phyloP scores from a whole-genome alignment of 352 stramenopile species.

The Pythium plurisporium region DNA sequence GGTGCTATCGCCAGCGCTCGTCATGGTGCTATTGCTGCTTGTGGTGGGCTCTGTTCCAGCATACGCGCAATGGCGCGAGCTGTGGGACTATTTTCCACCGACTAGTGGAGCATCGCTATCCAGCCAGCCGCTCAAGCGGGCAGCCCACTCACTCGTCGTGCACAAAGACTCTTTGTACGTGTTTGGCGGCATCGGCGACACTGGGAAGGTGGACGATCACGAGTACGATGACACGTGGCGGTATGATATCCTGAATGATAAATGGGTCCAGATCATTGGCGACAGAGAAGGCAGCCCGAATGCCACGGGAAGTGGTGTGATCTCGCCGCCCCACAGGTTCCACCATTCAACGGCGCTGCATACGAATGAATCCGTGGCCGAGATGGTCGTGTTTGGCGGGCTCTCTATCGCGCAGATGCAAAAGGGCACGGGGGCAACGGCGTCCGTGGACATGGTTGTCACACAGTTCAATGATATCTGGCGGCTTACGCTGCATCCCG shows the following conservation, averaged over 20 bases:
- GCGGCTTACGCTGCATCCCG: conserved; percentile 25
- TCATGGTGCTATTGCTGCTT: background rate
- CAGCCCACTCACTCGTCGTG: conserved; percentile 43
- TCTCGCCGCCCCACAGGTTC: conserved; percentile 17
- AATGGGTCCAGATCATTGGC: conserved; percentile 11
- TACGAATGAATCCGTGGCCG: conserved; percentile 11
- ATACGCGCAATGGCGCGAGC: conserved; percentile 44
- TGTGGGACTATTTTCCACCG: conserved; percentile 33
- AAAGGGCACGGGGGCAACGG: background rate
- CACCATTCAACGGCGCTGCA: conserved; percentile 22
- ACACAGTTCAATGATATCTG: conserved; percentile 30
- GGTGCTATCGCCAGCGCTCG: background rate
- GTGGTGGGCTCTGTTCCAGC: background rate
- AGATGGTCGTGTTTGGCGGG: conserved; percentile 26
- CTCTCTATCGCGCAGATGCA: conserved; percentile 13
- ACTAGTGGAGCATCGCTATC: background rate
- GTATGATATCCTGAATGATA: conserved; percentile 7
- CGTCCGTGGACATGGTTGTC: conserved; percentile 7
- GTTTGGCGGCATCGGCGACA: conserved; percentile 50
- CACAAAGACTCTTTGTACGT: conserved; percentile 56
- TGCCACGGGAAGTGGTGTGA: background rate
- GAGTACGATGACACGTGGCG: conserved; percentile 78
- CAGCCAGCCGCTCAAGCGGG: conserved; percentile 35
- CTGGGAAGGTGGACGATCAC: conserved; percentile 31
- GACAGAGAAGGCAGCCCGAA: conserved; percentile 1